Conservation (phyloP, 1,284 basidiomycete genomes). For the Meira miltonrushii region DNA sequence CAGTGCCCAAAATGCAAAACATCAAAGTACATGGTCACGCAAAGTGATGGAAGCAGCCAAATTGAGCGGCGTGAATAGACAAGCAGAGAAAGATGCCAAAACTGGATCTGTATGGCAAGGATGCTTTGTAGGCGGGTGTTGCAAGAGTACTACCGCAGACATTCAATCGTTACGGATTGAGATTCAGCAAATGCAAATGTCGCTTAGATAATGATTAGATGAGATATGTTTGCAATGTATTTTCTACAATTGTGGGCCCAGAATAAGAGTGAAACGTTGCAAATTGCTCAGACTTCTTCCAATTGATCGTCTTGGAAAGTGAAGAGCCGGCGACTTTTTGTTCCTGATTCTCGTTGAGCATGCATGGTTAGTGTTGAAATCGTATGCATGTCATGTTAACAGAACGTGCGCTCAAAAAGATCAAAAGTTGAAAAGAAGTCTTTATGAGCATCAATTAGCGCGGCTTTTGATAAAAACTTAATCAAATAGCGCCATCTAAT, state of each 20-base stretch:
- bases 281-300: not conserved
- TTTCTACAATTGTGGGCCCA: not conserved
- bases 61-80: not conserved
- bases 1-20: not conserved
- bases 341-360: no score
- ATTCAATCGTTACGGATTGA: conserved; percentile 10
- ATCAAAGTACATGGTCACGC: not conserved
- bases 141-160: conserved; percentile 35
- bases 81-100: not conserved
- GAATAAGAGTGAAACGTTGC: not conserved
- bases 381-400: no score
- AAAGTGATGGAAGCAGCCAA: conserved; percentile 3
- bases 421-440: no score
- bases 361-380: no score
- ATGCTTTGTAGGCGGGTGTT: conserved; percentile 38
- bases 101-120: conserved; percentile 21
- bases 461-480: no score
- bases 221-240: not conserved
- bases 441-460: no score
- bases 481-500: no score
- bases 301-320: not conserved
- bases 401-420: no score
- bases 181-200: not conserved
- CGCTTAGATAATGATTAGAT: not conserved
- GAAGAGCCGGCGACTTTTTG: no score